Percentiles rank a stretch among this genome's conserved stretches.
Evolutionary conservation across 306 rosid species (phyloP).

Genomic region (Begonia peltatifolia): DNA sequence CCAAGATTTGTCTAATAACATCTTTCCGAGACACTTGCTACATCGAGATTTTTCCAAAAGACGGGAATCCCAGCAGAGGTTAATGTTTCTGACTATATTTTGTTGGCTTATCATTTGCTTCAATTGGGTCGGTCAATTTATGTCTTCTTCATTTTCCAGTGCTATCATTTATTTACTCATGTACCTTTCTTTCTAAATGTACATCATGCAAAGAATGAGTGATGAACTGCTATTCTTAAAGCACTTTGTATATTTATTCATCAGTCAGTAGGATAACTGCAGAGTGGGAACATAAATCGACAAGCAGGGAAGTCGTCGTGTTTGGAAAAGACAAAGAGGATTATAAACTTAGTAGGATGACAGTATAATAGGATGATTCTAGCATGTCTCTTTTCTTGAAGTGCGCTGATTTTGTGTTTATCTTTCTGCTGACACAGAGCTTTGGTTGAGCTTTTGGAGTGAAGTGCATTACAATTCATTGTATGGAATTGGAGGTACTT

Average conservation of each 20-base stretch:
- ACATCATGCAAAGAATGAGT: too few relatives aligned
- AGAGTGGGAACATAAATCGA: too few relatives aligned
- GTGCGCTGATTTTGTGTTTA: background rate
- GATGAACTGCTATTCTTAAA: too few relatives aligned
- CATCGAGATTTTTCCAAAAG: conserved; percentile 85
- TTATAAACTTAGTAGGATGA: too few relatives aligned
- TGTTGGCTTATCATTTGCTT: background rate
- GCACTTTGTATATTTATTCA: too few relatives aligned
- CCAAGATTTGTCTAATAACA: conserved; percentile 82
- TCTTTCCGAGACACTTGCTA: conserved; percentile 87
- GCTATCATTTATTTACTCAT: background rate
- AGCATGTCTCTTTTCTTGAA: too few relatives aligned
- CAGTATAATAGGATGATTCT: too few relatives aligned
- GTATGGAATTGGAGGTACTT: conserved; percentile 61
- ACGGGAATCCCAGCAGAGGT: conserved; percentile 52
- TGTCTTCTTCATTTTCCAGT: background rate
- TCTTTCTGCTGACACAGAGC: conserved; percentile 26
- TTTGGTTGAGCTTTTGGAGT: conserved; percentile 99
- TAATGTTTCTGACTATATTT: conserved; percentile 8
- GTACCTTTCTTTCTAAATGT: background rate
- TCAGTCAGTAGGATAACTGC: too few relatives aligned
- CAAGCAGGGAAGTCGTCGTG: too few relatives aligned
- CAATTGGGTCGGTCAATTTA: too few relatives aligned
- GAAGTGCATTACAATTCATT: conserved; percentile 95
- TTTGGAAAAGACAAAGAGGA: too few relatives aligned